Percentiles rank a stretch among this genome's conserved stretches.
phyloP scores from a whole-genome alignment of 1,139 yeast genomes.

The Protomyces inouyei region DNA sequence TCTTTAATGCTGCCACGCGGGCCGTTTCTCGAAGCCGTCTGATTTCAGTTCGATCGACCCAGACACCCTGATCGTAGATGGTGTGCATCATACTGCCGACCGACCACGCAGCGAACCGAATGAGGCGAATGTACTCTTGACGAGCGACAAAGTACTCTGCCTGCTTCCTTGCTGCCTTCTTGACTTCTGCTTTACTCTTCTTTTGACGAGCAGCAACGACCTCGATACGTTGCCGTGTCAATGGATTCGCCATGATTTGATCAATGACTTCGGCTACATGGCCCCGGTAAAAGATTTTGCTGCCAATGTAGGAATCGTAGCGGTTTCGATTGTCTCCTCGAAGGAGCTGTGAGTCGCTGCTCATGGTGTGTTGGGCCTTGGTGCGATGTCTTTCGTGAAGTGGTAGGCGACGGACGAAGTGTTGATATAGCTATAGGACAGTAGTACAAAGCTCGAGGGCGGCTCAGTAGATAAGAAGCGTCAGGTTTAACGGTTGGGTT shows the following conservation, averaged over 20 bases:
- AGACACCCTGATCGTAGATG: slow-evolving; percentile 46
- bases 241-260: slow-evolving; percentile 38
- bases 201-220: slow-evolving; percentile 38
- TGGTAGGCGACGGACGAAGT: too few relatives aligned
- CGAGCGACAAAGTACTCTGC: slow-evolving; percentile 40
- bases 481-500: too few relatives aligned
- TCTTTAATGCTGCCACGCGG: slow-evolving; percentile 39
- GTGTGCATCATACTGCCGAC: slow-evolving; percentile 43
- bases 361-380: neutral
- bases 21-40: slow-evolving; percentile 40
- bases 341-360: neutral
- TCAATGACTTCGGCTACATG: slow-evolving; percentile 38
- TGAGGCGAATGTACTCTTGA: slow-evolving; percentile 38
- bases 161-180: slow-evolving; percentile 36
- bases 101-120: slow-evolving; percentile 41
- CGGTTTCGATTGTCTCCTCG: neutral
- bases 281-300: slow-evolving; percentile 40
- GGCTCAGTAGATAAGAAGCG: too few relatives aligned
- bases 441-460: too few relatives aligned
- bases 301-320: slow-evolving; percentile 42
- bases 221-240: slow-evolving; percentile 37
- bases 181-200: slow-evolving; percentile 36
- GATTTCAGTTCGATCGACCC: slow-evolving; percentile 41
- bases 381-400: too few relatives aligned
- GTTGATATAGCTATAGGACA: too few relatives aligned